phyloP scores from a whole-genome alignment of 2,329 filamentous ascomycete genomes.

The Didymella sp. region DNA sequence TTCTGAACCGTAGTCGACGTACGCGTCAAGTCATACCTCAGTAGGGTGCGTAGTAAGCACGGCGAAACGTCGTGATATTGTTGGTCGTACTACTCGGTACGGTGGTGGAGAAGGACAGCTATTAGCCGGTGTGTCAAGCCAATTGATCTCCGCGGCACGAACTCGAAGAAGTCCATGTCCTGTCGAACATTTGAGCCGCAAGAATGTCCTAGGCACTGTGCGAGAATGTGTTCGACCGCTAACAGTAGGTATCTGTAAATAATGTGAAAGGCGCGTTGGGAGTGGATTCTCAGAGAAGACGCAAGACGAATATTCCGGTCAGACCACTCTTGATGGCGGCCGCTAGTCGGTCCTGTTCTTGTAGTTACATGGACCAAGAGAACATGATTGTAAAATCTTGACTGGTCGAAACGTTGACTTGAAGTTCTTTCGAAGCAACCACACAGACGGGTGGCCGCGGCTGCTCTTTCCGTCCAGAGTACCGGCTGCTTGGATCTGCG shows the following conservation, averaged over 20 bases:
- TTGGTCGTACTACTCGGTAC: background rate
- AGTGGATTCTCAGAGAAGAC: background rate
- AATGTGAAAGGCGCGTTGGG: background rate
- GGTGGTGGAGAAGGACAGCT: background rate
- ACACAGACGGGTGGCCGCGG: conserved; percentile 14
- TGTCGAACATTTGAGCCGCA: background rate
- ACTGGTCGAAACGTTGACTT: background rate
- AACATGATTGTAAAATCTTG: background rate
- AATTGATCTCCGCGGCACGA: conserved; percentile 2
- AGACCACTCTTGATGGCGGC: background rate
- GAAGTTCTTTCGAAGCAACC: conserved; percentile 2
- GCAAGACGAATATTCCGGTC: background rate
- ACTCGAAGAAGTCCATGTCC: background rate
- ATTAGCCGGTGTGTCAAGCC: background rate
- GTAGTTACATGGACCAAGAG: background rate
- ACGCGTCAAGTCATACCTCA: conserved; percentile 6
- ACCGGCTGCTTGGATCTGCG: conserved; percentile 22
- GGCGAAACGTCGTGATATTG: background rate
- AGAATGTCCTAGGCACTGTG: background rate
- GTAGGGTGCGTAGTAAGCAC: conserved; percentile 5
- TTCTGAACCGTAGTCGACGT: background rate
- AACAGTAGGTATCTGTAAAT: background rate
- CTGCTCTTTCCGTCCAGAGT: conserved; percentile 15
- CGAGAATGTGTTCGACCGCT: background rate
- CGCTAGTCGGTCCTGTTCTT: background rate